A percentile compares a stretch with the other conserved stretches of the same genome.
These are phyloP conservation scores for Sphaerosporella brunnea DNA, from an alignment of 495 filamentous ascomycete genomes.

Conservation along the genomic window DNA sequence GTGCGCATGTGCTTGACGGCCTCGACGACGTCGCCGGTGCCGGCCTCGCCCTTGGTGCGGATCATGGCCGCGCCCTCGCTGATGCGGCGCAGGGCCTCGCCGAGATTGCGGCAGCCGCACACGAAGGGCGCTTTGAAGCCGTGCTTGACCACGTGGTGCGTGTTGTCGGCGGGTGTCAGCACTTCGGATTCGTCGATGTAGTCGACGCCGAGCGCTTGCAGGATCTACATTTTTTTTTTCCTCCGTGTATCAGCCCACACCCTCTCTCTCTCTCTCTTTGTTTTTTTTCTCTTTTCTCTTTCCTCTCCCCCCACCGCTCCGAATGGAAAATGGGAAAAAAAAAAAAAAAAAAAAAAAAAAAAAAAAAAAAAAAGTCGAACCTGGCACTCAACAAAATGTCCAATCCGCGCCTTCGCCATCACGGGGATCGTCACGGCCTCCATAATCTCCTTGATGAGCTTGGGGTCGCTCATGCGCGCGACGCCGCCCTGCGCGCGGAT, in stretches of 20 bases:
- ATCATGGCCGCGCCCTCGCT: slow-evolving; percentile 96
- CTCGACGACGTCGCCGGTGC: slow-evolving; percentile 95
- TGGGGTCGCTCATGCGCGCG: slow-evolving; percentile 89
- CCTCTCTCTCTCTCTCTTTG: too few relatives aligned
- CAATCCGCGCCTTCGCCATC: slow-evolving; percentile 98
- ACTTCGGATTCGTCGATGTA: slow-evolving; percentile 98
- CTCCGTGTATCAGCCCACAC: too few relatives aligned
- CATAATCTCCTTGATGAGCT: slow-evolving; percentile 94
- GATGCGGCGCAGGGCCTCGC: slow-evolving; percentile 83
- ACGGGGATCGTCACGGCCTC: slow-evolving; percentile 92
- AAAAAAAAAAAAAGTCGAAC: too few relatives aligned
- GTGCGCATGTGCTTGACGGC: slow-evolving; percentile 92
- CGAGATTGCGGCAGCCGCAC: slow-evolving; percentile 88
- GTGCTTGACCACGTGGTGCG: slow-evolving; percentile 81
- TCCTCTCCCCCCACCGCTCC: too few relatives aligned
- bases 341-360: too few relatives aligned
- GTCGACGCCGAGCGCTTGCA: slow-evolving; percentile 85
- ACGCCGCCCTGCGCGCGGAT: slow-evolving; percentile 86
- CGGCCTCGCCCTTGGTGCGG: slow-evolving; percentile 93
- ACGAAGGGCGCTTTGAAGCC: slow-evolving; percentile 78
- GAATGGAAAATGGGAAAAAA: too few relatives aligned
- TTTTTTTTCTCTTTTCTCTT: too few relatives aligned
- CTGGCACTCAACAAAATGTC: slow-evolving; percentile 95
- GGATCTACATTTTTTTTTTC: too few relatives aligned
- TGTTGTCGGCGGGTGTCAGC: slow-evolving; percentile 79